A percentile compares a stretch with the other conserved stretches of the same genome.
phyloP scores from a whole-genome alignment of 1,284 basidiomycete genomes.

The Xanthoconium separans region DNA sequence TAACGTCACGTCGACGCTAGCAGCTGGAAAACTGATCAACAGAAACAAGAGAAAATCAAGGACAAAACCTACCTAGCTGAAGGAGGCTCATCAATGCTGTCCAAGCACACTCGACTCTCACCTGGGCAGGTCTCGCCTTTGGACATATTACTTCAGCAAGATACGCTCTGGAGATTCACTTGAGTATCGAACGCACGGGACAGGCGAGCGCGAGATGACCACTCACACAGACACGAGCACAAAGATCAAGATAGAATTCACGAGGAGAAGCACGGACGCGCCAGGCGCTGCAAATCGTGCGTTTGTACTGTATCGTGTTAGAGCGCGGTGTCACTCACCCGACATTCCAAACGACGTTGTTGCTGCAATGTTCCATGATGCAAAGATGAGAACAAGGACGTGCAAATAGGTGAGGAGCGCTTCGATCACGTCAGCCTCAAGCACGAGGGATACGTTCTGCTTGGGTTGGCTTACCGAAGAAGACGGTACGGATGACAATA shows the following conservation, averaged over 20 bases:
- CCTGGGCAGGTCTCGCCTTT: conserved; percentile 38
- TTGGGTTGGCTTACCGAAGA: conserved; percentile 47
- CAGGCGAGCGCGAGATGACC: not conserved
- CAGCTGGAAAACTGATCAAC: conserved; percentile 33
- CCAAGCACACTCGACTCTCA: conserved; percentile 56
- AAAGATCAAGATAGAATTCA: conserved; percentile 48
- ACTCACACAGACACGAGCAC: conserved; percentile 49
- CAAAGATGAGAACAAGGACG: conserved; percentile 51
- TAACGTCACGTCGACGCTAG: conserved; percentile 46
- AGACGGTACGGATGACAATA: conserved; percentile 53
- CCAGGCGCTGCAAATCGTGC: conserved; percentile 39
- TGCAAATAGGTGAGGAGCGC: conserved; percentile 54
- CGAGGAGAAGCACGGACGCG: conserved; percentile 50
- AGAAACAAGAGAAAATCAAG: not conserved
- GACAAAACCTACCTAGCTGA: conserved; percentile 43
- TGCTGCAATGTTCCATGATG: conserved; percentile 54
- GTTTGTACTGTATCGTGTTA: not conserved
- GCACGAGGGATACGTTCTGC: not conserved
- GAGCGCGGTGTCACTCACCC: conserved; percentile 31
- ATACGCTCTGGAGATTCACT: conserved; percentile 22
- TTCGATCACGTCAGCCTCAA: conserved; percentile 23
- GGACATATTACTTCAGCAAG: conserved; percentile 40
- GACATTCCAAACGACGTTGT: conserved; percentile 35
- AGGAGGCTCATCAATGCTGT: conserved; percentile 45
- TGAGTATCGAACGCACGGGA: not conserved